Percentiles rank a stretch among this genome's conserved stretches.
Evolutionary conservation across 768 basidiomycete genomes (phyloP).

Genomic region (Termitomyces sp.): DNA sequence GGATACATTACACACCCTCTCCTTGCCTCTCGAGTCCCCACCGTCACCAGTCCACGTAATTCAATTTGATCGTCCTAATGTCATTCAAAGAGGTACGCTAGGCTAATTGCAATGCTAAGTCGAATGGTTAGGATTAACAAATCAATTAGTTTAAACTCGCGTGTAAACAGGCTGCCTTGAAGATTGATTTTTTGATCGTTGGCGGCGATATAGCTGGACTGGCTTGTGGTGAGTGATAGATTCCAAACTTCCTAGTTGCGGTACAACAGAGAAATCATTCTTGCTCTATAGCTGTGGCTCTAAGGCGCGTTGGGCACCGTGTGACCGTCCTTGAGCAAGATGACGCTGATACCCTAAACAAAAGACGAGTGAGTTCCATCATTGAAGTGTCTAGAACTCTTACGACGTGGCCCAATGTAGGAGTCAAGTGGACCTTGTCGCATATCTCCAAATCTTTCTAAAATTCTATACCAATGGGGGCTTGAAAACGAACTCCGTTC

Average conservation of each 20-base stretch:
- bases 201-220: conserved; percentile 47
- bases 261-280: neutral
- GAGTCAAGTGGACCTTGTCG: conserved; percentile 21
- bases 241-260: too few species aligned
- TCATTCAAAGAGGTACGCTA: neutral
- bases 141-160: conserved; percentile 2
- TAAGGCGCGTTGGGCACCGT: conserved; percentile 47
- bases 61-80: neutral
- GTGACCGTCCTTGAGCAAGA: conserved; percentile 46
- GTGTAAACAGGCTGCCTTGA: conserved; percentile 2
- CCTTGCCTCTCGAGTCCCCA: neutral
- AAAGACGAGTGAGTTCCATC: neutral
- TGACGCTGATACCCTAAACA: neutral
- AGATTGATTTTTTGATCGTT: conserved; percentile 18
- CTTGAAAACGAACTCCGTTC: conserved; percentile 21
- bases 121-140: neutral
- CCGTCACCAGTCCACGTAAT: neutral
- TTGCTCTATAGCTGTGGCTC: conserved; percentile 32
- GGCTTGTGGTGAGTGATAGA: conserved; percentile 23
- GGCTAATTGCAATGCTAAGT: neutral
- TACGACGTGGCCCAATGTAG: conserved; percentile 3
- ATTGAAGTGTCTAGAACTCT: neutral
- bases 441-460: conserved; percentile 46
- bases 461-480: conserved; percentile 52
- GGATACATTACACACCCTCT: neutral